These are phyloP conservation scores for Chalciporus piperatus DNA, from an alignment of 768 basidiomycete genomes.

Conservation along the genomic window DNA sequence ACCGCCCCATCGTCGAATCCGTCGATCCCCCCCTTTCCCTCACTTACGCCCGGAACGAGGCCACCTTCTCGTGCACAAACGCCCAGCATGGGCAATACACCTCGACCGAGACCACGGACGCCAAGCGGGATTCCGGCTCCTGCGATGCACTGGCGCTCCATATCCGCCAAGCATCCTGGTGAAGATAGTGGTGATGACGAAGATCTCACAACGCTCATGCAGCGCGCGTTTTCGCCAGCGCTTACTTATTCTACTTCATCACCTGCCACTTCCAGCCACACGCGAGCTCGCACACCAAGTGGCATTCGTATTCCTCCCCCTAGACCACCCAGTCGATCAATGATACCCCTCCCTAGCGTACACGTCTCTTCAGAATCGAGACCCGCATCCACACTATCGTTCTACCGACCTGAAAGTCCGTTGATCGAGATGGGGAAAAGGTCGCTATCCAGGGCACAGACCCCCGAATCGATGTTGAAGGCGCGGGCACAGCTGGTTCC, in stretches of 20 bases:
- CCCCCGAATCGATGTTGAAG: constrained; percentile 62
- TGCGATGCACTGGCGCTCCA: constrained; percentile 44
- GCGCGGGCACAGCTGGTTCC: constrained; percentile 60
- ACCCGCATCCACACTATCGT: constrained; percentile 69
- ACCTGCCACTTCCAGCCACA: constrained; percentile 26
- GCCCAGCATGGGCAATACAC: constrained; percentile 43
- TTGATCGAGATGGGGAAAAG: constrained; percentile 34
- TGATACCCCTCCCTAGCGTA: constrained; percentile 76
- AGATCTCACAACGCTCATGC: constrained; percentile 42
- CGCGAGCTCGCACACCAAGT: constrained; percentile 39
- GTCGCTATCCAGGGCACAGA: constrained; percentile 54
- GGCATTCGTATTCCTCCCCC: constrained; percentile 49
- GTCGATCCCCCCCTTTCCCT: constrained; percentile 36
- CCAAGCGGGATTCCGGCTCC: constrained; percentile 79
- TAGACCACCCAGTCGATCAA: constrained; percentile 78
- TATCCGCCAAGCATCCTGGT: constrained; percentile 47
- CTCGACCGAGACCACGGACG: constrained; percentile 73
- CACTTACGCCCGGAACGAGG: constrained; percentile 27
- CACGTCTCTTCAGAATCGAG: constrained; percentile 69
- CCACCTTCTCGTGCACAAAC: constrained; percentile 61
- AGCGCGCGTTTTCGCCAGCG: constrained; percentile 63
- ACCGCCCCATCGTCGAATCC: constrained; percentile 55
- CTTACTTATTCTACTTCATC: constrained; percentile 47
- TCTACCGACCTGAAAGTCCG: constrained; percentile 56
- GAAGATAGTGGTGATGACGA: constrained; percentile 44